Base-by-base conservation (phyloP, 1,284 basidiomycete genomes). In the Melanopsichium pennsylvanicum region DNA sequence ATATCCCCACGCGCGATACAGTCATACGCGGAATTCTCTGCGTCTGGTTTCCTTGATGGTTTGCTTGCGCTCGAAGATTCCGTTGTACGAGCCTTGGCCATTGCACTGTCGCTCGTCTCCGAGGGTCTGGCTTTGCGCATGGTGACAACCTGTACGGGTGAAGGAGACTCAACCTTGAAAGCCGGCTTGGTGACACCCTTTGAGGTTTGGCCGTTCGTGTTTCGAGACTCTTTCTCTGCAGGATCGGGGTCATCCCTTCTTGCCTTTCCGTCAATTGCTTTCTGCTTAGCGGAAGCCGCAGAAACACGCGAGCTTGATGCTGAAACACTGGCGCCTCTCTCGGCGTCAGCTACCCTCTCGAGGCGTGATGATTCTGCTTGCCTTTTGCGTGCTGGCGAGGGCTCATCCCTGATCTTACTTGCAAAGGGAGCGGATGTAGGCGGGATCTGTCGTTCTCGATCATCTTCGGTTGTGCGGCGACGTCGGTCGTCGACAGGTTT, bases 101-200 rank as follows among this genome's bases (percentile, higher is more conserved):
- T 16, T 29, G 29, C 16, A 23, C 25, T 26, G 3, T 38, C 45
- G n/a, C 23, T 22, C 7, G 38, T 21, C 15, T 8, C 9, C 2
- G 51, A 29, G 13, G 38, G 47, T 16, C 35, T 62, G 9, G 52
- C 48, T 41, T 42, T 63, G 22, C 46, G 48, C 52, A 56, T 56
- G 2, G 52, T 51, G 22, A 56, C 60, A 4, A 63, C 60, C n/a
- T 51, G 42, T 18, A 56, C 52, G 2, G 52, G 29, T 19, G 47
- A 31, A 12, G 40, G 16, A 7, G 47, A 19, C 10, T 43, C 39
- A 11, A 23, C 23, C 16, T 47, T 51, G 8, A 36, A 22, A 8
- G 4, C 39, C 6, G 34, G 2, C 32, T 22, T 48, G 8, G 27
- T 23, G 19, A 21, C 19, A 27, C 42, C 26, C 16, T 16, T 6